Conservation (phyloP, 768 basidiomycete genomes). For the Boletus tomentosulus region DNA sequence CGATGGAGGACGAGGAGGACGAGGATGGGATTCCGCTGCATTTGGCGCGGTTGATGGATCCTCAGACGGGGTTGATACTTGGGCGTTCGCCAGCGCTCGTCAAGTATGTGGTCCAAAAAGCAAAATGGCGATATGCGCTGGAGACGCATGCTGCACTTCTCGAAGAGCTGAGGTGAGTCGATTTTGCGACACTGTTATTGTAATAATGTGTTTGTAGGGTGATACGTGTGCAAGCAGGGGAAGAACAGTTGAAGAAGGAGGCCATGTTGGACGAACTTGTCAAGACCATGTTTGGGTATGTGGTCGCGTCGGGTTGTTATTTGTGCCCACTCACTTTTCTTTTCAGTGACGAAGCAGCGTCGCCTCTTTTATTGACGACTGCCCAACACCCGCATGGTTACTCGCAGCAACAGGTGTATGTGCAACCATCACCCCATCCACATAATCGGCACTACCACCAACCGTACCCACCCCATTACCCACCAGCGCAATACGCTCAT, state of each 20-base stretch:
- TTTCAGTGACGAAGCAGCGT: slow-evolving; percentile 26
- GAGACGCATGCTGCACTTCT: slow-evolving; percentile 63
- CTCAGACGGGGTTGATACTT: slow-evolving; percentile 57
- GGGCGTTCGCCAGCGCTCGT: slow-evolving; percentile 68
- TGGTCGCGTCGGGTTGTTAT: neutral
- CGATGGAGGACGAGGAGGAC: slow-evolving; percentile 28
- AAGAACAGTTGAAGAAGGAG: slow-evolving; percentile 59
- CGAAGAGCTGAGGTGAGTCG: slow-evolving; percentile 51
- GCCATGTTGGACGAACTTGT: slow-evolving; percentile 52
- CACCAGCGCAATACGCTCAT: slow-evolving; percentile 12
- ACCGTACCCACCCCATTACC: slow-evolving; percentile 12
- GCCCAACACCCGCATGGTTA: slow-evolving; percentile 4
- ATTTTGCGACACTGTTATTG: neutral
- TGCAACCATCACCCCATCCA: slow-evolving; percentile 8
- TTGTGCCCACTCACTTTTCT: neutral
- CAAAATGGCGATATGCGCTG: slow-evolving; percentile 66
- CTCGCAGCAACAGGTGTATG: slow-evolving; percentile 7
- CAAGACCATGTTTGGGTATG: slow-evolving; percentile 49
- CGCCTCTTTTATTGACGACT: slow-evolving; percentile 12
- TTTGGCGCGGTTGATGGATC: slow-evolving; percentile 48
- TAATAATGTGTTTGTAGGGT: slow-evolving; percentile 24
- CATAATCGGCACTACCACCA: slow-evolving; percentile 8
- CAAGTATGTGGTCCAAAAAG: slow-evolving; percentile 66
- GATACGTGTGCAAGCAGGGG: slow-evolving; percentile 47
- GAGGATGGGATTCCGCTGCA: slow-evolving; percentile 53